phyloP scores from a whole-genome alignment of 73 alveolate genomes.

The Paraurostyla sp. region DNA sequence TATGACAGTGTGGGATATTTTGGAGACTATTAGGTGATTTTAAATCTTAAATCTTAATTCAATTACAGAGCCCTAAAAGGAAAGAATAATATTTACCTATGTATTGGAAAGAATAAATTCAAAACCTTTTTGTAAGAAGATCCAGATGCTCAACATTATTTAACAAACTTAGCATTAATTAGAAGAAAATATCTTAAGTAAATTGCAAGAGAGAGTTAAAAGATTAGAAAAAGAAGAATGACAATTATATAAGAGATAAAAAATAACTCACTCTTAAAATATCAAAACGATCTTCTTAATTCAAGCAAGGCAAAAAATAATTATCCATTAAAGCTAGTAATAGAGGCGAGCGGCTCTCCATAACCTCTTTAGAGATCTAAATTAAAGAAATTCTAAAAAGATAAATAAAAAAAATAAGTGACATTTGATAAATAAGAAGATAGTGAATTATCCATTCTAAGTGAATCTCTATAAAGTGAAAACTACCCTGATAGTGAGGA shows the following conservation, averaged over 20 bases:
- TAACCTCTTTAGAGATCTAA: too few relatives aligned
- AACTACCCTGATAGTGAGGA: neutral
- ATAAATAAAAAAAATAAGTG: too few relatives aligned
- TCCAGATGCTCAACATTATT: neutral
- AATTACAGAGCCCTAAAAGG: neutral
- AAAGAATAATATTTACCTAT: neutral
- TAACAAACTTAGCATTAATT: neutral
- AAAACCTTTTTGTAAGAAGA: neutral
- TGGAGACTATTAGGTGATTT: constrained; percentile 8
- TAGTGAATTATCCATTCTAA: neutral
- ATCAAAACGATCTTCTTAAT: neutral
- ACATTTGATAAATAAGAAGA: neutral
- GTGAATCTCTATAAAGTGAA: neutral
- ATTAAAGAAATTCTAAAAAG: too few relatives aligned
- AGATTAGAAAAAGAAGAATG: neutral
- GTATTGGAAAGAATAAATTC: neutral
- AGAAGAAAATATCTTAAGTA: constrained; percentile 5
- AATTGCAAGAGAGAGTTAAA: neutral
- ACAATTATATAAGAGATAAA: neutral
- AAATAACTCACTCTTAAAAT: neutral
- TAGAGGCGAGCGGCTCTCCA: too few relatives aligned
- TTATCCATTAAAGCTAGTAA: too few relatives aligned
- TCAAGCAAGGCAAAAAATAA: neutral
- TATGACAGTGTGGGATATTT: neutral
- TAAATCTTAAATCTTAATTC: neutral